Evolutionary conservation across 306 rosid genomes (phyloP).

Genomic region (Cucumis melo): DNA sequence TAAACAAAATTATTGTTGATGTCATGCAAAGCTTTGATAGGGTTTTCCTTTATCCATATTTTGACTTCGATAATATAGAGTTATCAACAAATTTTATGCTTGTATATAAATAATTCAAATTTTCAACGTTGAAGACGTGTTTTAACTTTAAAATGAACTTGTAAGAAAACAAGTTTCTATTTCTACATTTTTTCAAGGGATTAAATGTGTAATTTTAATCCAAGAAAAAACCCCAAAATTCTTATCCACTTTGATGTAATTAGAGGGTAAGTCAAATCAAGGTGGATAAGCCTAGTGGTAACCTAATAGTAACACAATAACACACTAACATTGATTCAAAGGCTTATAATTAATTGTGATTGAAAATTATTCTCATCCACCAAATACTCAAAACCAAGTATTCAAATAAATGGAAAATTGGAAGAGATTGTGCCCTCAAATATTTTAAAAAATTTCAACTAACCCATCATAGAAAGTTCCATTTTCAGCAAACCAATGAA

Average conservation of each 20-base stretch:
- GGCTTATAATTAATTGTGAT: background rate
- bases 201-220: too few relatives aligned
- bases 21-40: too few relatives aligned
- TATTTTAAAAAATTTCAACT: background rate
- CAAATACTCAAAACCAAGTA: background rate
- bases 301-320: background rate
- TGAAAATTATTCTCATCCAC: background rate
- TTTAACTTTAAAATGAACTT: too few relatives aligned
- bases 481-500: conserved; percentile 4
- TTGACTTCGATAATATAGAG: too few relatives aligned
- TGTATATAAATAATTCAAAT: too few relatives aligned
- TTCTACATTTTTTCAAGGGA: too few relatives aligned
- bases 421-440: background rate
- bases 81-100: too few relatives aligned
- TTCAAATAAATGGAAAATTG: background rate
- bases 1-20: too few relatives aligned
- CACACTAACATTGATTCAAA: background rate
- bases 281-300: background rate
- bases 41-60: too few relatives aligned
- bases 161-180: too few relatives aligned
- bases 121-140: too few relatives aligned
- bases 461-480: background rate
- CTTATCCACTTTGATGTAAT: background rate
- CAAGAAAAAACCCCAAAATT: too few relatives aligned
- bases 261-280: background rate